Evolutionary conservation across 2,329 filamentous ascomycete genomes (phyloP).

Genomic region (Myriosclerotinia duriaeana): DNA sequence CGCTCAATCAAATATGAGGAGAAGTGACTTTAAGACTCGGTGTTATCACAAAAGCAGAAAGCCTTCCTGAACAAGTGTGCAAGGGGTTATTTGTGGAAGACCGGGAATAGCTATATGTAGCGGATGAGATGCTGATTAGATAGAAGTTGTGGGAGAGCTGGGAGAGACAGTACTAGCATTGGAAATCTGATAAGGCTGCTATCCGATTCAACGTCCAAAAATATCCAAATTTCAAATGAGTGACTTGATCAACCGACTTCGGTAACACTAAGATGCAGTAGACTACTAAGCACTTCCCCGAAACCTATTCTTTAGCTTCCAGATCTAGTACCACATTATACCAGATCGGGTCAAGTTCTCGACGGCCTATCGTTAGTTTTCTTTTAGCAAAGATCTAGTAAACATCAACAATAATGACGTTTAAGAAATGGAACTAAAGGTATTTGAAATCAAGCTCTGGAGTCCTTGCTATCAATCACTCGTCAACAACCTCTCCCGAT

Average conservation of each 20-base stretch:
- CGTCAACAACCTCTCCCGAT: not conserved
- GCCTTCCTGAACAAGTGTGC: too few relatives aligned
- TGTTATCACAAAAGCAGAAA: too few relatives aligned
- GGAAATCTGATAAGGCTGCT: too few relatives aligned
- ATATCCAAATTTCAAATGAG: too few relatives aligned
- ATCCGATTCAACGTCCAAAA: too few relatives aligned
- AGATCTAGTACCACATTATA: not conserved
- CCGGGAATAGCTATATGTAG: too few relatives aligned
- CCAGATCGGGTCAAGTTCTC: not conserved
- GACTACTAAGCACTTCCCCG: not conserved
- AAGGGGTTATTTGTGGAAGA: too few relatives aligned
- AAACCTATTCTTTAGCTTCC: not conserved
- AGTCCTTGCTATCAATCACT: not conserved
- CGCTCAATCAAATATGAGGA: too few relatives aligned
- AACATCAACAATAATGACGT: slow-evolving; percentile 8
- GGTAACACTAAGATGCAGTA: not conserved
- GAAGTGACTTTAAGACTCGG: too few relatives aligned
- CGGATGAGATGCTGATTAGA: too few relatives aligned
- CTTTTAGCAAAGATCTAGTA: not conserved
- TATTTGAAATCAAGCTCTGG: not conserved
- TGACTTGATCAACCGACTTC: not conserved
- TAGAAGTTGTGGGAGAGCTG: too few relatives aligned
- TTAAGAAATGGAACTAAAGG: not conserved
- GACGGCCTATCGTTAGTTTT: not conserved
- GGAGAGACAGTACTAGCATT: too few relatives aligned